Evolutionary conservation across 2,329 filamentous ascomycete species (phyloP), one percentile per base, ranked within the genome.

Genomic region (Fusarium sp.): DNA sequence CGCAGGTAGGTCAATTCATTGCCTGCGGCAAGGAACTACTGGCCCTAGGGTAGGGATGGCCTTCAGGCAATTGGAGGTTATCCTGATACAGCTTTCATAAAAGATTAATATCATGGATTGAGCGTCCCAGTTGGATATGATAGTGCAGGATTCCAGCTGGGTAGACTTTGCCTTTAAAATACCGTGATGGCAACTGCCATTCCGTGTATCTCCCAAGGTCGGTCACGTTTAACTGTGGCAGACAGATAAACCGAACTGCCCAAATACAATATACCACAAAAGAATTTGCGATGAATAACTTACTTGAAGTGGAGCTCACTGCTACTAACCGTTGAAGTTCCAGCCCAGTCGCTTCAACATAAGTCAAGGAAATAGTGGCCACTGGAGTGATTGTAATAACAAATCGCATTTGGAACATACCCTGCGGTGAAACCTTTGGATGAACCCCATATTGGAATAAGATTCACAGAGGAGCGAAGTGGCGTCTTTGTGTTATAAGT

Each of bases 401-500:
- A 34, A 61, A 57, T 60, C 29, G 52, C 42, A 72, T 61, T 55
- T 67, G 59, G 63, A 70, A 73, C 70, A 70, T 64, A 54, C 37
- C 27, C 61, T 64, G 73, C 56, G 29, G 73, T 75, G 65, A 54
- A 59, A 75, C 73, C 9, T 32, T 48, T 29, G 57, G 18, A 11
- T 32, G 29, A 53, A 41, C 14, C 40, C 41, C 22, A 55, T 56
- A 29, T 55, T 25, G 37, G 48, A 55, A 27, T 45, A 37, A 14
- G 34, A 29, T 25, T 25, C 30, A 48, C 18, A 55, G 24, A 20
- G 52, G 51, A 52, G 32, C 37, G 42, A 65, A 27, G 58, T 63
- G 58, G 53, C 51, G 56, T 42, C 40, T 12, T 58, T 24, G n/a
- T 51, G 40, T 37, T 52, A 49, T 53, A 45, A 29, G 24, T 63